Percentiles rank a stretch among this genome's conserved stretches.
These are phyloP conservation scores for Penicillium freii DNA, from an alignment of 2,329 filamentous ascomycete genomes.

Conservation along the genomic window DNA sequence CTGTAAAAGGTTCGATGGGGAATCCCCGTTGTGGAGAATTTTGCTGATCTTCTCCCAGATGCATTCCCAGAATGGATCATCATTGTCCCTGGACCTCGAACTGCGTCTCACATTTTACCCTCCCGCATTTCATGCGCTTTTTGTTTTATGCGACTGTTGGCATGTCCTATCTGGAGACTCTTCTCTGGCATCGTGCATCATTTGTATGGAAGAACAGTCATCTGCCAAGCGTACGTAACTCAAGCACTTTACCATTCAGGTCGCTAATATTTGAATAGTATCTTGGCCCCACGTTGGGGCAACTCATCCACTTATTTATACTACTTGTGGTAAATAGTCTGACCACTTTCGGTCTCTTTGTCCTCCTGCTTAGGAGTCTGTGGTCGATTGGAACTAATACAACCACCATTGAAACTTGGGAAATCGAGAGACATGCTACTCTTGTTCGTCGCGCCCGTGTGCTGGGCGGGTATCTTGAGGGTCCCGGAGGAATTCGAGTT, in stretches of 20 bases:
- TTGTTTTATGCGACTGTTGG: conserved; percentile 58
- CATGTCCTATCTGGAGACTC: conserved; percentile 56
- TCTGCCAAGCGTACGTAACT: conserved; percentile 55
- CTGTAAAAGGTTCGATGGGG: conserved; percentile 53
- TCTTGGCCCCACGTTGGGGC: conserved; percentile 54
- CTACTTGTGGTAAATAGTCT: conserved; percentile 56
- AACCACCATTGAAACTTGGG: conserved; percentile 66
- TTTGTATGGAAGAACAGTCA: conserved; percentile 56
- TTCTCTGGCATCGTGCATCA: conserved; percentile 52
- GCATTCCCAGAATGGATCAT: conserved; percentile 65
- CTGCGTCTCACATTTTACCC: conserved; percentile 64
- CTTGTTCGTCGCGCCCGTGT: conserved; percentile 46
- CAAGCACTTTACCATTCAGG: neutral
- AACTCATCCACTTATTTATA: conserved; percentile 57
- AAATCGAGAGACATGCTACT: conserved; percentile 50
- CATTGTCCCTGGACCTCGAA: conserved; percentile 67
- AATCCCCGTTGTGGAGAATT: neutral
- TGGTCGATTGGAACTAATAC: conserved; percentile 58
- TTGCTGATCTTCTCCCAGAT: conserved; percentile 42
- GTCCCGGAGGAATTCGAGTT: conserved; percentile 55
- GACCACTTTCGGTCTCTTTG: conserved; percentile 54
- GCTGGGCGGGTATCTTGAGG: conserved; percentile 59
- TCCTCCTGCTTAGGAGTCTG: conserved; percentile 55
- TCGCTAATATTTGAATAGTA: conserved; percentile 45
- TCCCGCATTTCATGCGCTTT: conserved; percentile 65